Evolutionary conservation across 2,329 filamentous ascomycete genomes (phyloP).

Genomic region (Curvularia sp.): DNA sequence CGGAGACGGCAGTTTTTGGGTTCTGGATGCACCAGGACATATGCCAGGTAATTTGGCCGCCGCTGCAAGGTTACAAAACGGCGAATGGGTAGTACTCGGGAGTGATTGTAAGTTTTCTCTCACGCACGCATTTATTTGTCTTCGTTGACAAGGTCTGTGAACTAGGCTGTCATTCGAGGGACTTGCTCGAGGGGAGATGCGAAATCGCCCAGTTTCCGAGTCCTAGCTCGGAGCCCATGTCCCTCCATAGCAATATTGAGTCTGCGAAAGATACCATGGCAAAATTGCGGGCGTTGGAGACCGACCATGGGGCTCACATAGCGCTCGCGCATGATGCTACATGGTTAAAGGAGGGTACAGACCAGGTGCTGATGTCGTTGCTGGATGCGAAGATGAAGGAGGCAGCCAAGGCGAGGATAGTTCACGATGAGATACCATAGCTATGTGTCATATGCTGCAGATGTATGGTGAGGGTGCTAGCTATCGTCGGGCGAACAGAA

Average conservation of each 20-base stretch:
- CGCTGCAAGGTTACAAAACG: conserved; percentile 32
- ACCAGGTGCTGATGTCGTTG: conserved; percentile 40
- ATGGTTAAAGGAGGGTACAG: conserved; percentile 37
- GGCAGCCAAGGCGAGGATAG: conserved; percentile 32
- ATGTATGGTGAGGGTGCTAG: not conserved
- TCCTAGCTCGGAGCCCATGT: conserved; percentile 30
- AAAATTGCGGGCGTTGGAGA: conserved; percentile 36
- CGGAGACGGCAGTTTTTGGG: conserved; percentile 51
- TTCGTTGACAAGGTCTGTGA: not conserved
- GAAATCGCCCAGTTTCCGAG: conserved; percentile 40
- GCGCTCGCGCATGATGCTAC: conserved; percentile 42
- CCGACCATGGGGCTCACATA: conserved; percentile 32
- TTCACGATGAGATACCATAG: conserved; percentile 21
- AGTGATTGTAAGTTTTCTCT: conserved; percentile 34
- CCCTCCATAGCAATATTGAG: conserved; percentile 37
- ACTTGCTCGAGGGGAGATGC: conserved; percentile 37
- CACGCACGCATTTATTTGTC: not conserved
- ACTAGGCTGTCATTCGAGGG: conserved; percentile 40
- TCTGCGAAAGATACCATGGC: conserved; percentile 39
- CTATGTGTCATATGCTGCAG: not conserved
- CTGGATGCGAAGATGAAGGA: conserved; percentile 35
- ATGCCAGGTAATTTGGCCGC: conserved; percentile 51
- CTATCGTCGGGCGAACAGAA: not conserved
- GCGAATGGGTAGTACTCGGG: conserved; percentile 44
- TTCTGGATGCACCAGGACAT: conserved; percentile 49